Percentiles rank a stretch among this genome's conserved stretches.
Conservation (phyloP, 768 basidiomycete genomes). For the Tulasnella sp. region DNA sequence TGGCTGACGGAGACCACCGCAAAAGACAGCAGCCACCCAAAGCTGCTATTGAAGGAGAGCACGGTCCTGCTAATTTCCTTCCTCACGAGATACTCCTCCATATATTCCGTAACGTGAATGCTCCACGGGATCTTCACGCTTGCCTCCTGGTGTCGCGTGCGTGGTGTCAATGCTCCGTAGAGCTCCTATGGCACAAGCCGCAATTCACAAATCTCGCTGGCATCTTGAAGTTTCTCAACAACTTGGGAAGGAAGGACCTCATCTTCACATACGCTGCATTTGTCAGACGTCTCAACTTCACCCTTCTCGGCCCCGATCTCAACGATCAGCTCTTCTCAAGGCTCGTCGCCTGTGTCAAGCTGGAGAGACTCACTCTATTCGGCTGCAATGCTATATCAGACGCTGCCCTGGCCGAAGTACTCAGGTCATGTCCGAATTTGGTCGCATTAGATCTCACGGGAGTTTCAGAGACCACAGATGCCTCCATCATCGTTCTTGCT, state of each 20-base stretch:
- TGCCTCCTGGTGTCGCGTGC: conserved; percentile 70
- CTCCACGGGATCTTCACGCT: conserved; percentile 56
- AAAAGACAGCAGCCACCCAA: conserved; percentile 21
- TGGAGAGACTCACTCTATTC: conserved; percentile 82
- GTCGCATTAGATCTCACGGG: conserved; percentile 77
- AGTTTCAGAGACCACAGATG: conserved; percentile 54
- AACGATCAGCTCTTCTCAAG: conserved; percentile 59
- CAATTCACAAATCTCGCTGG: conserved; percentile 53
- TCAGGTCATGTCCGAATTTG: conserved; percentile 60
- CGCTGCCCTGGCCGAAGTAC: conserved; percentile 45
- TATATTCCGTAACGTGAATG: conserved; percentile 73
- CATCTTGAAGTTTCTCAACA: conserved; percentile 62
- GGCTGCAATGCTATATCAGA: conserved; percentile 60
- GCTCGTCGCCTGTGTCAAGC: conserved; percentile 58
- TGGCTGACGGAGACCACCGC: conserved; percentile 25
- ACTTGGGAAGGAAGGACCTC: conserved; percentile 48
- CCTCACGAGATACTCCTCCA: conserved; percentile 90
- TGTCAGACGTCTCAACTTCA: conserved; percentile 84
- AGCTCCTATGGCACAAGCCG: conserved; percentile 90
- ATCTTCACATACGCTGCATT: conserved; percentile 82
- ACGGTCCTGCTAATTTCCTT: conserved; percentile 50
- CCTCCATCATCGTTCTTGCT: conserved; percentile 59
- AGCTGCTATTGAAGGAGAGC: conserved; percentile 33
- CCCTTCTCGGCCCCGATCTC: conserved; percentile 53
- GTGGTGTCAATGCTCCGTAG: conserved; percentile 94